These are phyloP conservation scores for Coemansia sp. DNA, from an alignment of 192 early-diverging fungal genomes.

Conservation along the genomic window DNA sequence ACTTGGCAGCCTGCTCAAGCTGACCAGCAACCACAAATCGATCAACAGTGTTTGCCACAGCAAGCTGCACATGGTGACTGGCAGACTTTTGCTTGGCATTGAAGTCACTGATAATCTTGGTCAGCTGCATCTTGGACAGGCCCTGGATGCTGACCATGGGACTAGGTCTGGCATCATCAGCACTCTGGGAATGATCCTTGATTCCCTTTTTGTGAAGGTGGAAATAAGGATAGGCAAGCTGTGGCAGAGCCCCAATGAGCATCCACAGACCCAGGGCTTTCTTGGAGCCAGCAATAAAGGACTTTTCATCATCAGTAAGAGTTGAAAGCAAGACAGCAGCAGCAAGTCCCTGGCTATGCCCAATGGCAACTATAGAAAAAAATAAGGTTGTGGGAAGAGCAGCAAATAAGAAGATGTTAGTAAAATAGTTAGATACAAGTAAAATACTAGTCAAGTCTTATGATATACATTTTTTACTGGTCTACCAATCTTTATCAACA, in stretches of 20 bases:
- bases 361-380: constrained; percentile 54
- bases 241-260: constrained; percentile 78
- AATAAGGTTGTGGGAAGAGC: not conserved
- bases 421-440: no score
- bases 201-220: not conserved
- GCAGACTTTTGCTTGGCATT: constrained; percentile 9
- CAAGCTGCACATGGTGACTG: constrained; percentile 14
- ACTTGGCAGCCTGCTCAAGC: constrained; percentile 2
- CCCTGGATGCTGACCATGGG: constrained; percentile 40
- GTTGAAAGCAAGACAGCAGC: constrained; percentile 78
- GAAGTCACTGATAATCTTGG: constrained; percentile 10
- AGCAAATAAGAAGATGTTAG: not conserved
- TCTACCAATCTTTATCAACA: not conserved
- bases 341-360: constrained; percentile 90
- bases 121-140: not conserved
- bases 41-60: constrained; percentile 19
- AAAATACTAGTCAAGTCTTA: no score
- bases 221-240: constrained; percentile 53
- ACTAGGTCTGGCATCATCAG: not conserved
- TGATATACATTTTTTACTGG: not conserved
- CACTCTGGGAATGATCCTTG: not conserved
- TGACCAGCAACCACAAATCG: constrained; percentile 29
- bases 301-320: constrained; percentile 73
- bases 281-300: constrained; percentile 70
- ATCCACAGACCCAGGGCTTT: constrained; percentile 80